These are phyloP conservation scores for Penicillium sp. DNA, from an alignment of 2,329 filamentous ascomycete species.

Conservation along the genomic window DNA sequence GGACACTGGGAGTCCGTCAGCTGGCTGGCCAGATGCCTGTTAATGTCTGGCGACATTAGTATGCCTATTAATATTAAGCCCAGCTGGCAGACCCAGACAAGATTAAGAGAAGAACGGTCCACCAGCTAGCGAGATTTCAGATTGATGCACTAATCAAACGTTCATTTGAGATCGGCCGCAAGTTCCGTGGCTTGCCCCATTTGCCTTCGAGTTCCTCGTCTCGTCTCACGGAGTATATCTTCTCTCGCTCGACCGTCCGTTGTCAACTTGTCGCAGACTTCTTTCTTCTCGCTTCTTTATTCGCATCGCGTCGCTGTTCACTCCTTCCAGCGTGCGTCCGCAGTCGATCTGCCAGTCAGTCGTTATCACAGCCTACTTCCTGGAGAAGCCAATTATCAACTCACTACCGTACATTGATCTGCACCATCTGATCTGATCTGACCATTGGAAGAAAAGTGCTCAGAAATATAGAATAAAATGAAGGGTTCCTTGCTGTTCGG, in stretches of 20 bases:
- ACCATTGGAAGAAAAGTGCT: neutral
- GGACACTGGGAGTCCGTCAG: too few species aligned
- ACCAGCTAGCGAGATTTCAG: neutral
- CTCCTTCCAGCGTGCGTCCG: slow-evolving; percentile 15
- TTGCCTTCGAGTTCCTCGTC: neutral
- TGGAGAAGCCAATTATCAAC: slow-evolving; percentile 3
- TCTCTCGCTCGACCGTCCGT: neutral
- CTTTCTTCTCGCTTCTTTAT: neutral
- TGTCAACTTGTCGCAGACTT: neutral
- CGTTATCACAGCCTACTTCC: slow-evolving; percentile 7
- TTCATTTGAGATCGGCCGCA: neutral
- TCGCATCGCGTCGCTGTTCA: slow-evolving; percentile 8
- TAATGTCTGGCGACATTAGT: too few species aligned
- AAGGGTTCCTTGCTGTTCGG: slow-evolving; percentile 9
- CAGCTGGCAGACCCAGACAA: too few species aligned
- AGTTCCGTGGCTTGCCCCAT: neutral
- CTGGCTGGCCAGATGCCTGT: too few species aligned
- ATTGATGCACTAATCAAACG: neutral
- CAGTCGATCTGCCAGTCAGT: slow-evolving; percentile 12
- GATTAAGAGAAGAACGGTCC: too few species aligned
- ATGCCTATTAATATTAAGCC: too few species aligned
- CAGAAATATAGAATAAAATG: slow-evolving; percentile 2
- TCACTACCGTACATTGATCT: too few species aligned
- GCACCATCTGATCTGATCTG: too few species aligned
- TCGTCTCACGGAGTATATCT: neutral